A percentile compares a stretch with the other conserved stretches of the same genome.
Evolutionary conservation across 495 filamentous ascomycete species (phyloP).

Genomic region (Pseudevernia furfuracea): DNA sequence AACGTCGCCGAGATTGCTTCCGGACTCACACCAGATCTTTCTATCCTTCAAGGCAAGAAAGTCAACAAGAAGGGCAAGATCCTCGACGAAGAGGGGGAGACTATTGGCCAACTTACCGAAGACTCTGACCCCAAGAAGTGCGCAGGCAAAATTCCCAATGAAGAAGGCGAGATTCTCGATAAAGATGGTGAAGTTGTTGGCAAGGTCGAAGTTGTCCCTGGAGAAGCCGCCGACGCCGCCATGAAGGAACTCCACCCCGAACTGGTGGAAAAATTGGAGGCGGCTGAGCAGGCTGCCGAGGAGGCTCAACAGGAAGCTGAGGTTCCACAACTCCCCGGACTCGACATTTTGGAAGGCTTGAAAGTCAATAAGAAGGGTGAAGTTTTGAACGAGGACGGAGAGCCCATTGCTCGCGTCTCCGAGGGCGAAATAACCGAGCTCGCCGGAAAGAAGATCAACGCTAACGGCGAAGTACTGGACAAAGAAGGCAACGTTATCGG

Average conservation of each 20-base stretch:
- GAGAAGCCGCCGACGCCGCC: slow-evolving; percentile 46
- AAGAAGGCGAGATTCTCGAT: slow-evolving; percentile 44
- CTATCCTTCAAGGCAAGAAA: slow-evolving; percentile 44
- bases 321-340: slow-evolving; percentile 29
- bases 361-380: slow-evolving; percentile 69
- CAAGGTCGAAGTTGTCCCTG: slow-evolving; percentile 42
- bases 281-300: slow-evolving; percentile 21
- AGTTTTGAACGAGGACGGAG: slow-evolving; percentile 49
- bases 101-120: slow-evolving; percentile 44
- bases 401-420: slow-evolving; percentile 41
- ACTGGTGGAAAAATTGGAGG: slow-evolving; percentile 32
- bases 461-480: slow-evolving; percentile 43
- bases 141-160: slow-evolving; percentile 44
- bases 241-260: slow-evolving; percentile 42
- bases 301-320: slow-evolving; percentile 36
- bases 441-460: slow-evolving; percentile 46
- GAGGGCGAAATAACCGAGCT: slow-evolving; percentile 42
- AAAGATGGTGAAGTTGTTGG: slow-evolving; percentile 44
- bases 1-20: slow-evolving; percentile 26
- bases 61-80: slow-evolving; percentile 51
- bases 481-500: slow-evolving; percentile 36
- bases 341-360: slow-evolving; percentile 52
- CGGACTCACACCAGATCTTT: slow-evolving; percentile 35
- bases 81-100: slow-evolving; percentile 46
- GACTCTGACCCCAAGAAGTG: slow-evolving; percentile 45